Base-by-base conservation (phyloP, 306 rosid genomes). In the Geum urbanum region DNA sequence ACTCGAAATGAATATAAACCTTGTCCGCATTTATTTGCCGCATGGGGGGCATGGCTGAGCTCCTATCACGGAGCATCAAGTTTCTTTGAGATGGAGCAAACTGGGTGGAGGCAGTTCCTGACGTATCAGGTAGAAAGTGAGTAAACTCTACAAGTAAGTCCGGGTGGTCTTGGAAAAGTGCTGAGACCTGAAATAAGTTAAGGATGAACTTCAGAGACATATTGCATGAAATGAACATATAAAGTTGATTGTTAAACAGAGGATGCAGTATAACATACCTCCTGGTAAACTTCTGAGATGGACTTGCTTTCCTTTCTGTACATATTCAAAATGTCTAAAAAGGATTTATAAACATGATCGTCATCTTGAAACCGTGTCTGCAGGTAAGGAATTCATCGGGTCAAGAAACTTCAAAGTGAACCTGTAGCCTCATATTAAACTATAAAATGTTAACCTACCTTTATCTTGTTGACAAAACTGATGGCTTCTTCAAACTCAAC, bases 401-500 rank as follows among this genome's bases (percentile, higher is more conserved):
- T 72, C 50, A 55, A 9, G 44, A 70, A 35, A 74, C 76, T 68
- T 71, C 27, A 69, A 67, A 64, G 61, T n/a, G 77, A 81, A 84
- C 57, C 32, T 15, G 35, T 67, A 46, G 40, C 7, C 20, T 53
- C 68, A 69, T 49, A 63, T 63, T 49, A 76, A 64, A 62, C 51
- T 55, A 37, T 19, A 9, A 57, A 82, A 67, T 66, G 60, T 63
- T 56, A 60, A 37, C 37, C 68, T 57, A 91, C 99, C 95, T 91
- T 95, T 65, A 95, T 95, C 79, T 89, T 95, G 95, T 91, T 95
- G 62, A 95, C 99, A 82, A 88, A 95, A 84, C 82, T 89, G 77
- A 91, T 95, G 52, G 99, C 99, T 79, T 95, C 97, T 66, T 87
- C 95, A 86, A 91, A 91, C 78, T 91, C 99, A 76, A 91, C 99